A percentile compares a stretch with the other conserved stretches of the same genome.
Conservation (phyloP, 1,139 yeast genomes). For the Pichia sp. region DNA sequence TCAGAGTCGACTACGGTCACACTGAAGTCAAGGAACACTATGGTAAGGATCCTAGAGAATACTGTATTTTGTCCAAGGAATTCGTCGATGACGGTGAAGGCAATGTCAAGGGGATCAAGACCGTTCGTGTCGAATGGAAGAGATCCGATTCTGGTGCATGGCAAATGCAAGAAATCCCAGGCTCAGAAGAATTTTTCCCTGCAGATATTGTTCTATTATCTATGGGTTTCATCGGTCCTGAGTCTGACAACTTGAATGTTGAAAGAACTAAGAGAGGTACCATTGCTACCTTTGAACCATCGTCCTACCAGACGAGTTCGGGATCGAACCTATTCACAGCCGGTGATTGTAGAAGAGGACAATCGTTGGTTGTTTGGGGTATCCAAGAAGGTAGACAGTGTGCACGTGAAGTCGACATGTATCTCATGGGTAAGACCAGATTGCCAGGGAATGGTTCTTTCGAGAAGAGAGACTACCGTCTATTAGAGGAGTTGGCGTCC, state of each 20-base stretch:
- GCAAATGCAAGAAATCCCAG: constrained; percentile 98
- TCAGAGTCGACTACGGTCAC: constrained; percentile 98
- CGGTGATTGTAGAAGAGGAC: constrained; percentile 99
- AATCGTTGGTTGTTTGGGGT: constrained; percentile 98
- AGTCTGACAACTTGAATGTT: constrained; percentile 71
- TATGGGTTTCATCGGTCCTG: constrained; percentile 98
- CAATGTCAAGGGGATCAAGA: constrained; percentile 87
- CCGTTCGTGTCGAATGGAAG: constrained; percentile 98
- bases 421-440: constrained; percentile 70
- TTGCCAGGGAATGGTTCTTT: constrained; percentile 94
- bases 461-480: constrained; percentile 72
- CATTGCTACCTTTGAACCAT: constrained; percentile 61
- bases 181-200: constrained; percentile 88
- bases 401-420: constrained; percentile 88
- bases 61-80: constrained; percentile 90
- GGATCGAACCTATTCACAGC: constrained; percentile 80
- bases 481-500: constrained; percentile 70
- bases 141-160: constrained; percentile 93
- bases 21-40: constrained; percentile 91
- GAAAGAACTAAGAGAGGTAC: constrained; percentile 84
- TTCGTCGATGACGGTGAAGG: constrained; percentile 94
- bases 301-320: constrained; percentile 65
- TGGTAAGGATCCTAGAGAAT: constrained; percentile 97
- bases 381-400: constrained; percentile 99
- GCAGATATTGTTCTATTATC: constrained; percentile 92